These are phyloP conservation scores for Candida verbasci DNA, from an alignment of 805 yeast species.

Conservation along the genomic window DNA sequence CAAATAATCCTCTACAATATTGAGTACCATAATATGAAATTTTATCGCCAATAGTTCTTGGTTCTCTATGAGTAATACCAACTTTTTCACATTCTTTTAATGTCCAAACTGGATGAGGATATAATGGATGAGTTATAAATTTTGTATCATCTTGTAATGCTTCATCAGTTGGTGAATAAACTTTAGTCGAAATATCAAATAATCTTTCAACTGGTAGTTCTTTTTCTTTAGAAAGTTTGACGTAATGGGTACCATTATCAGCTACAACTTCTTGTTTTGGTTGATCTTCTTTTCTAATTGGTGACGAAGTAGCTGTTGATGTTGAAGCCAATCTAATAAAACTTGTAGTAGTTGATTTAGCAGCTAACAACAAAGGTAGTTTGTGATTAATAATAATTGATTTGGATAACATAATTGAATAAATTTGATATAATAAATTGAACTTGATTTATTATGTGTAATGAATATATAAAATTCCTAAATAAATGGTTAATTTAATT, in stretches of 20 bases:
- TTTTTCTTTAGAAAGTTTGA: no score
- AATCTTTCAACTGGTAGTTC: no score
- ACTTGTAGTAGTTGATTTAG: background rate
- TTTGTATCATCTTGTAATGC: constrained; percentile 26
- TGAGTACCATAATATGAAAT: constrained; percentile 47
- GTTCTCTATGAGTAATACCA: constrained; percentile 48
- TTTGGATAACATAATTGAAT: no score
- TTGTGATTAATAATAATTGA: background rate
- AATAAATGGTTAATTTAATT: no score
- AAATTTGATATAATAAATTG: no score
- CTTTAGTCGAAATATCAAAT: constrained; percentile 23
- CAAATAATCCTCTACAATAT: constrained; percentile 49
- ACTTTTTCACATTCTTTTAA: constrained; percentile 33
- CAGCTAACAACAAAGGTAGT: background rate
- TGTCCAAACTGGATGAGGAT: constrained; percentile 31
- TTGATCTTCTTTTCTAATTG: no score
- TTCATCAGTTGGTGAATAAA: constrained; percentile 16
- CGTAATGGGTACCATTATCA: no score
- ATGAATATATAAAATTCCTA: no score
- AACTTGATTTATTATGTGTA: no score
- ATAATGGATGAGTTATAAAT: constrained; percentile 37
- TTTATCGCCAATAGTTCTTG: constrained; percentile 44
- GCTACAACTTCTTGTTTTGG: no score
- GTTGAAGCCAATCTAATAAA: constrained; percentile 1
- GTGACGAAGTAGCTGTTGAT: no score